Percentiles rank a stretch among this genome's conserved stretches.
These are phyloP conservation scores for Telfairia occidentalis DNA, from an alignment of 331 rosid genomes.

Conservation along the genomic window DNA sequence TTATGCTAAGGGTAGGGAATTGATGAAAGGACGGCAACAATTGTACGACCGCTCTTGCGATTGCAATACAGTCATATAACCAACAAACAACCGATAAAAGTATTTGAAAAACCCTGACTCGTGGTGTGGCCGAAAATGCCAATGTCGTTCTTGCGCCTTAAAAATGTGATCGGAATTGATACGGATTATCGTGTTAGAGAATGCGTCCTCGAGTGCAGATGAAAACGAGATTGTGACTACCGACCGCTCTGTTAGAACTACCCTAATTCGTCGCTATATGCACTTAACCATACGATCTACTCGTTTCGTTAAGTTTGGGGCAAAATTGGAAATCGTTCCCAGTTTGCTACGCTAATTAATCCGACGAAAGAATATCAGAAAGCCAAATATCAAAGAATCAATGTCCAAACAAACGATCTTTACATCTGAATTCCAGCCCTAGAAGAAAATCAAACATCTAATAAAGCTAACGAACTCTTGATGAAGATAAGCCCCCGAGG, in stretches of 20 bases:
- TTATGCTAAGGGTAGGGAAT: background rate
- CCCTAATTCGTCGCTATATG: constrained; percentile 1
- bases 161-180: background rate
- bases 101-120: background rate
- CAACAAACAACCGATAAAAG: background rate
- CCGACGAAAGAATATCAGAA: background rate
- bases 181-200: background rate
- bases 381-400: background rate
- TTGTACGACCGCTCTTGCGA: background rate
- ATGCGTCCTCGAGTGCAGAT: background rate
- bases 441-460: background rate
- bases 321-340: background rate
- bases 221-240: background rate
- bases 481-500: too few relatives aligned
- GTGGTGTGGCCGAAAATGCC: background rate
- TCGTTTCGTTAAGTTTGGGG: background rate
- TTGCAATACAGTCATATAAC: background rate
- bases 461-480: too few relatives aligned
- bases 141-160: background rate
- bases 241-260: background rate
- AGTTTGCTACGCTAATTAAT: background rate
- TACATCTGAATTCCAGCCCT: background rate
- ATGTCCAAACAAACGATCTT: background rate
- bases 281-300: background rate
- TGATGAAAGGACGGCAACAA: background rate